phyloP scores from a whole-genome alignment of 129 eudicot species.

The Tagetes erecta region DNA sequence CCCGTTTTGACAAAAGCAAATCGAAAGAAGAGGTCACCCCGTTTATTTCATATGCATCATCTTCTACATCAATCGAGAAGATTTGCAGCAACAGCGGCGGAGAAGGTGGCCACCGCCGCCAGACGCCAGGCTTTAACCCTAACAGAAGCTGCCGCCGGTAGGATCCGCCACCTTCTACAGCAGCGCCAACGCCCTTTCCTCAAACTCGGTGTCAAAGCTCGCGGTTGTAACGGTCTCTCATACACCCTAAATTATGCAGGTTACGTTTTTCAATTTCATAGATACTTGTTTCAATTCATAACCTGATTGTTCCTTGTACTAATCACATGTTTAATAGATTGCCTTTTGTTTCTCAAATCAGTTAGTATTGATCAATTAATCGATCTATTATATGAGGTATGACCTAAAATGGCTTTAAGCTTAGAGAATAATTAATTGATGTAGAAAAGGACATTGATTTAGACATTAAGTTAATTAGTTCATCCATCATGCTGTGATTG shows the following conservation, averaged over 20 bases:
- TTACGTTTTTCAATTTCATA: background rate
- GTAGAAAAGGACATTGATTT: background rate
- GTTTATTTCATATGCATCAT: constrained; percentile 7
- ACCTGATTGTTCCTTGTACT: too few relatives aligned
- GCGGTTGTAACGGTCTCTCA: constrained; percentile 97
- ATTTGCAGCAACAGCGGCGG: constrained; percentile 38
- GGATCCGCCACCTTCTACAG: constrained; percentile 76
- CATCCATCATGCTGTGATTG: background rate
- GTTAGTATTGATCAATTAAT: too few relatives aligned
- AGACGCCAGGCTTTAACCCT: constrained; percentile 65
- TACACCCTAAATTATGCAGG: constrained; percentile 98
- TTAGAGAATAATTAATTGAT: background rate
- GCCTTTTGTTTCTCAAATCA: too few relatives aligned
- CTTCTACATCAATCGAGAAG: constrained; percentile 7
- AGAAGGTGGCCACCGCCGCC: constrained; percentile 30
- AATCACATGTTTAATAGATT: too few relatives aligned
- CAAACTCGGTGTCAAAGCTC: constrained; percentile 97
- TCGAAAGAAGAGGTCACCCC: background rate
- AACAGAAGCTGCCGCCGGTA: constrained; percentile 77
- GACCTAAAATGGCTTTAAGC: background rate
- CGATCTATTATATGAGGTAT: background rate
- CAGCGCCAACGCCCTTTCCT: constrained; percentile 91
- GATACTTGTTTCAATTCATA: too few relatives aligned
- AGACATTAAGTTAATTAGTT: background rate
- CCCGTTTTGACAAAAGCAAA: background rate